Base-by-base conservation (phyloP, 345 rosid genomes). In the Corchorus olitorius region DNA sequence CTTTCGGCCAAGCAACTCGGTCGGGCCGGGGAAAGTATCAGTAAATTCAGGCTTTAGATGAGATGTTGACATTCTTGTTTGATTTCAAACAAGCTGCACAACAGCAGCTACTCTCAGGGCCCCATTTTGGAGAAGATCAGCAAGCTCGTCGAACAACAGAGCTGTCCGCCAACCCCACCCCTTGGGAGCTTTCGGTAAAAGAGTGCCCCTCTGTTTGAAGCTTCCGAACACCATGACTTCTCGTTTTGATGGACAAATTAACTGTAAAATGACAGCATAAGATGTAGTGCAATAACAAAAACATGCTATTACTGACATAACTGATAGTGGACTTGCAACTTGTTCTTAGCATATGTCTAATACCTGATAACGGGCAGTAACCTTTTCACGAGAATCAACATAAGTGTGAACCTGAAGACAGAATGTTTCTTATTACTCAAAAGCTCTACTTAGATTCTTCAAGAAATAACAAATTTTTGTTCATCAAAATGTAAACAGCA, bases 131-230 rank as follows among this genome's bases (percentile, higher is more conserved):
- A 92, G 93, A 74, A 90, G 93, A 75, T 95, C 99, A 1, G 94
- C 84, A 27, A 95, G 97, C 85, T 95, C 99, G 16, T 95, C 97
- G 34, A 95, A 92, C 67, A 91, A 82, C 72, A 95, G 65, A 68
- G 99, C 98, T 0, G 94, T 87, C 33, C 97, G 91, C 99, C 99
- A 95, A 70, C 99, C 97, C 98, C 99, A 93, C 19, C 99, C 99
- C 81, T 95, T 93, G 6, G 99, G 99, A 78, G 99, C 98, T 83
- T 93, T 95, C 1, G 99, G 98, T 75, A 95, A 77, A 72, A 95
- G 96, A 16, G 94, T 93, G 17, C 98, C 97, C 49, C 89, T 83
- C 69, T 95, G 96, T 78, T 95, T 93, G 86, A 89, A 88, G 88
- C 88, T 89, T 35, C 98, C 94, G 67, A 93, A 95, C 80, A 93